These are phyloP conservation scores for Lasiodiplodia theobromae DNA, from an alignment of 2,329 filamentous ascomycete genomes.

Conservation along the genomic window DNA sequence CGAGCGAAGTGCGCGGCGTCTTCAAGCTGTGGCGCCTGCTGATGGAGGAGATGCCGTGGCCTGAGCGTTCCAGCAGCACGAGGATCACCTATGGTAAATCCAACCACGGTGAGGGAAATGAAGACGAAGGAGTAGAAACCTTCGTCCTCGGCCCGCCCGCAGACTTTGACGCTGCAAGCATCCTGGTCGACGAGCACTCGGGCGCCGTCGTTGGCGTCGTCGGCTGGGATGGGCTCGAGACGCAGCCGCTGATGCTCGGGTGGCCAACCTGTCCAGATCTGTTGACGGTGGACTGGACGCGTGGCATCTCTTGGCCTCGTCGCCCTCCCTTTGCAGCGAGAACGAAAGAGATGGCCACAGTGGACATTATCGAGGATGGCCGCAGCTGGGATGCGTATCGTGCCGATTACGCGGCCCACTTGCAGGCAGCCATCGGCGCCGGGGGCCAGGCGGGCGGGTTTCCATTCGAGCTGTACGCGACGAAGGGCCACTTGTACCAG, in stretches of 20 bases:
- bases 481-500: constrained; percentile 2
- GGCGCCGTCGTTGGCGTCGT: constrained; percentile 34
- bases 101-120: not conserved
- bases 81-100: not conserved
- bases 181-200: constrained; percentile 32
- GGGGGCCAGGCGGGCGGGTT: not conserved
- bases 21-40: not conserved
- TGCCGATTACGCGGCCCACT: not conserved
- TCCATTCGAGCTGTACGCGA: not conserved
- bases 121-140: not conserved
- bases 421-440: not conserved
- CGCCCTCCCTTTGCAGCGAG: not conserved
- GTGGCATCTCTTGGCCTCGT: not conserved
- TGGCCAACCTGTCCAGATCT: constrained; percentile 21
- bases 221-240: constrained; percentile 34
- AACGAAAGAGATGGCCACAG: not conserved
- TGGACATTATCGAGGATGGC: not conserved
- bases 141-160: constrained; percentile 34
- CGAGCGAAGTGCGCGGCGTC: not conserved
- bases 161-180: constrained; percentile 39
- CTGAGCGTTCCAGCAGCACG: not conserved
- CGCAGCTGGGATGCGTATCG: not conserved
- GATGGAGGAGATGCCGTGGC: constrained; percentile 1
- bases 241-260: constrained; percentile 32
- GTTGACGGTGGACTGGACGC: not conserved